phyloP scores from a whole-genome alignment of 345 rosid genomes.

The Eucalyptus tenuipes region DNA sequence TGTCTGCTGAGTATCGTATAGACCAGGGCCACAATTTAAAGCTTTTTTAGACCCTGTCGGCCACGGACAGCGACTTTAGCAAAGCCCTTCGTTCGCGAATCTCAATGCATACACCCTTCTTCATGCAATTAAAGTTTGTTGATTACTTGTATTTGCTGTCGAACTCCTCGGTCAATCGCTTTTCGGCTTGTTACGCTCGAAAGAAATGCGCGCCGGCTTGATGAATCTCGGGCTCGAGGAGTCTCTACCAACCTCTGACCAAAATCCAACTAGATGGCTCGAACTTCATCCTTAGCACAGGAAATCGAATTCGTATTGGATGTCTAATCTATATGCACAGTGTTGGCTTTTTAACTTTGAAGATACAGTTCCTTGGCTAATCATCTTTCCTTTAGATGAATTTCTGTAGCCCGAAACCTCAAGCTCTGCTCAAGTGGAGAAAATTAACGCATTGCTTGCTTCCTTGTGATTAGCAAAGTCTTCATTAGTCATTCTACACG shows the following conservation, averaged over 20 bases:
- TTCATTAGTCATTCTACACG: neutral
- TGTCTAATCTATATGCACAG: neutral
- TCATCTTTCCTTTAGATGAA: neutral
- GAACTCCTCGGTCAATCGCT: neutral
- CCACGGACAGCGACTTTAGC: neutral
- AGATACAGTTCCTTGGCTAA: neutral
- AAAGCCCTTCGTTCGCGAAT: neutral
- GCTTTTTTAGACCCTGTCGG: neutral
- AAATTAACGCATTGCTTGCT: neutral
- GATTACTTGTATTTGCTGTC: neutral
- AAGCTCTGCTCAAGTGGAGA: neutral
- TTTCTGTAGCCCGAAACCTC: neutral
- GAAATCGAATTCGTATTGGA: neutral
- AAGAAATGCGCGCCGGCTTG: neutral
- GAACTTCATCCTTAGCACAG: neutral
- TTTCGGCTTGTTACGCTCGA: neutral
- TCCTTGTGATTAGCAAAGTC: neutral
- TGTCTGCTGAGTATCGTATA: neutral
- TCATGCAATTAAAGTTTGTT: neutral
- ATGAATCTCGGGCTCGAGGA: neutral
- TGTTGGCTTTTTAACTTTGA: neutral
- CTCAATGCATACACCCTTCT: neutral
- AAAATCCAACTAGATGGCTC: neutral
- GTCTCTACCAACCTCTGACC: neutral
- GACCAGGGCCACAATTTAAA: neutral